A percentile compares a stretch with the other conserved stretches of the same genome.
phyloP scores from a whole-genome alignment of 139 green algal species.

The Chlamydomonas urium region DNA sequence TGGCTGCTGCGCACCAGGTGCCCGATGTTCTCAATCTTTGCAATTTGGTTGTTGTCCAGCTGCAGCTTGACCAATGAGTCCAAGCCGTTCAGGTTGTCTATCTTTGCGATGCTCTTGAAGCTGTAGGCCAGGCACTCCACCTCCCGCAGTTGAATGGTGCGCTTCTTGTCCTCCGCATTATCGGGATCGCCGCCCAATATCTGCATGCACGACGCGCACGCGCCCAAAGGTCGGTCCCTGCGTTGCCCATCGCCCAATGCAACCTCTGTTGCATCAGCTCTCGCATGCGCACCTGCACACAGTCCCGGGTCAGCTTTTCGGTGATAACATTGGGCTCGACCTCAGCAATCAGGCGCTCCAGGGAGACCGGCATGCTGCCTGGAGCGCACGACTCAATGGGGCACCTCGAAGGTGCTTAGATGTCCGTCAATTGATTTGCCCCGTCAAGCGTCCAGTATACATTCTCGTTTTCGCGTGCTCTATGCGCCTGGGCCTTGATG shows the following conservation, averaged over 20 bases:
- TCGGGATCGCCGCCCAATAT: constrained; percentile 43
- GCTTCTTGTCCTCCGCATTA: constrained; percentile 56
- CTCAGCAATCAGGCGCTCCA: constrained; percentile 57
- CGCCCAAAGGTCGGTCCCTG: neutral
- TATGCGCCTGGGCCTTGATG: too few species aligned
- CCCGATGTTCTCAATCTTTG: constrained; percentile 68
- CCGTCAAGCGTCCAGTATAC: too few species aligned
- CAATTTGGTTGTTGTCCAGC: constrained; percentile 83
- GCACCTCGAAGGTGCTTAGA: too few species aligned
- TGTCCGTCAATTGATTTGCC: too few species aligned
- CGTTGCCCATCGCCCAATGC: neutral
- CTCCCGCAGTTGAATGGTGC: constrained; percentile 50
- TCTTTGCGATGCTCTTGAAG: constrained; percentile 63
- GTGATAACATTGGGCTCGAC: constrained; percentile 62
- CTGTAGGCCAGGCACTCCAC: constrained; percentile 64
- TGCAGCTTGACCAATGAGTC: constrained; percentile 72
- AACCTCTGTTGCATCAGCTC: neutral
- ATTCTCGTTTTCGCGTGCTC: too few species aligned
- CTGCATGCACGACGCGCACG: constrained; percentile 16
- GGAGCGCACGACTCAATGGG: too few species aligned
- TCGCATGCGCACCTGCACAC: constrained; percentile 57
- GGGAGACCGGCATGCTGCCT: constrained; percentile 38
- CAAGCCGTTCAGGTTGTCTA: constrained; percentile 69
- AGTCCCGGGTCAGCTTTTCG: constrained; percentile 51
- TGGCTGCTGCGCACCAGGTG: constrained; percentile 62